Evolutionary conservation across 768 basidiomycete species (phyloP).

Genomic region (Chalciporus sphaerocephalus): DNA sequence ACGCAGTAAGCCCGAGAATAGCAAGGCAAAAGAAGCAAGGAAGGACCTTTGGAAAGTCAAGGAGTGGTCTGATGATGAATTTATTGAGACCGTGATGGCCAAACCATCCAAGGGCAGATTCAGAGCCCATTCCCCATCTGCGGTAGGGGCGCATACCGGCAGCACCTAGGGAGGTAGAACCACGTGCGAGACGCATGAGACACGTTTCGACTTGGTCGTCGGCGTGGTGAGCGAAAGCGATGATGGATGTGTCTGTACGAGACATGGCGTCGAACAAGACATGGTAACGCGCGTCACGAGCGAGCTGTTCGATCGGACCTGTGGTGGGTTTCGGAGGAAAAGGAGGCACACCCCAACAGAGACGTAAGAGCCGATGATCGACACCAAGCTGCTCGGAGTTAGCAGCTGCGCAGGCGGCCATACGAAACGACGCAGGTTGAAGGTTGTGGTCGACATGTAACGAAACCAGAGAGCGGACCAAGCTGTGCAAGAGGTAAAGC

Average conservation of each 20-base stretch:
- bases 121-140: constrained; percentile 75
- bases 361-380: constrained; percentile 40
- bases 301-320: constrained; percentile 48
- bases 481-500: constrained; percentile 57
- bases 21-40: neutral
- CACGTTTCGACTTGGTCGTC: constrained; percentile 85
- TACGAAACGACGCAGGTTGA: constrained; percentile 50
- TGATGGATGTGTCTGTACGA: constrained; percentile 30
- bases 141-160: constrained; percentile 65
- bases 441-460: constrained; percentile 69
- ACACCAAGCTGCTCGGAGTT: constrained; percentile 43
- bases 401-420: constrained; percentile 48
- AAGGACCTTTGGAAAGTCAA: constrained; percentile 63
- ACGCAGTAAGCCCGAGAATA: neutral
- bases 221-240: constrained; percentile 73
- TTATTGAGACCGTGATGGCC: constrained; percentile 56
- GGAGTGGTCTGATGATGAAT: constrained; percentile 71
- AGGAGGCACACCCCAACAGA: constrained; percentile 56
- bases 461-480: constrained; percentile 44
- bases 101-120: constrained; percentile 35
- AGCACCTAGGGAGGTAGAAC: constrained; percentile 53
- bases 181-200: constrained; percentile 61
- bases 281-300: constrained; percentile 57
- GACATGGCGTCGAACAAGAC: constrained; percentile 48
- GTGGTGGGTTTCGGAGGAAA: constrained; percentile 47